A percentile compares a stretch with the other conserved stretches of the same genome.
Evolutionary conservation across 2,329 filamentous ascomycete genomes (phyloP).

Genomic region (Neoarthrinium moseri): DNA sequence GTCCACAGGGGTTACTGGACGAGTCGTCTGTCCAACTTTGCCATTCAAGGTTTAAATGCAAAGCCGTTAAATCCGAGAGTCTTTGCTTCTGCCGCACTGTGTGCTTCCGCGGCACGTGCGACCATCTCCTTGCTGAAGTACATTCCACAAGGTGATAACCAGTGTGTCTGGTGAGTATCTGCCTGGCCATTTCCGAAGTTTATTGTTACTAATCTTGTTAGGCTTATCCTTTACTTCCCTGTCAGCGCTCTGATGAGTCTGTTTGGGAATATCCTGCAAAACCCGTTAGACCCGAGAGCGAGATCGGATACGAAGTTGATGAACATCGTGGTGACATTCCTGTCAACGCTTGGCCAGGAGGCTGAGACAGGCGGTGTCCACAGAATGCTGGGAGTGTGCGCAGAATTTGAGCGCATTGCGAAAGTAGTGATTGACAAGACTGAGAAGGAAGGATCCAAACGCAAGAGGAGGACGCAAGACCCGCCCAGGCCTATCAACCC

Average conservation of each 20-base stretch:
- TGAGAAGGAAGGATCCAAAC: slow-evolving; percentile 78
- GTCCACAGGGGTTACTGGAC: slow-evolving; percentile 99
- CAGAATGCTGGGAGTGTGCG: slow-evolving; percentile 89
- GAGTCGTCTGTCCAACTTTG: slow-evolving; percentile 88
- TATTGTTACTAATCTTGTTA: slow-evolving; percentile 33
- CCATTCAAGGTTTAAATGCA: slow-evolving; percentile 90
- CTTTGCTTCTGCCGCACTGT: slow-evolving; percentile 89
- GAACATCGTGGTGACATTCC: slow-evolving; percentile 88
- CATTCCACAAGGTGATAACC: slow-evolving; percentile 90
- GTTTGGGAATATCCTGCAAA: slow-evolving; percentile 95
- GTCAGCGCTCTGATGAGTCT: slow-evolving; percentile 92
- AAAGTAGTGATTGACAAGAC: slow-evolving; percentile 87
- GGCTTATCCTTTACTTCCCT: slow-evolving; percentile 93
- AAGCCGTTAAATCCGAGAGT: slow-evolving; percentile 89
- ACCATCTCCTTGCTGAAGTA: slow-evolving; percentile 95
- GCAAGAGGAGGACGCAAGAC: slow-evolving; percentile 79
- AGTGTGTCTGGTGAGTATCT: slow-evolving; percentile 81
- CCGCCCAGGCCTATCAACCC: slow-evolving; percentile 19
- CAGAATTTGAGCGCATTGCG: slow-evolving; percentile 95
- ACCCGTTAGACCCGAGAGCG: slow-evolving; percentile 84
- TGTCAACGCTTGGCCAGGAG: slow-evolving; percentile 85
- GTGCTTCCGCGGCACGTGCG: slow-evolving; percentile 87
- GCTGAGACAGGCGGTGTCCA: slow-evolving; percentile 88
- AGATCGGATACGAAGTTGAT: slow-evolving; percentile 88
- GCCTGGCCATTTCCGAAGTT: neutral